Conservation (phyloP, 2,329 filamentous ascomycete species). For the Atkinsonella texensis region DNA sequence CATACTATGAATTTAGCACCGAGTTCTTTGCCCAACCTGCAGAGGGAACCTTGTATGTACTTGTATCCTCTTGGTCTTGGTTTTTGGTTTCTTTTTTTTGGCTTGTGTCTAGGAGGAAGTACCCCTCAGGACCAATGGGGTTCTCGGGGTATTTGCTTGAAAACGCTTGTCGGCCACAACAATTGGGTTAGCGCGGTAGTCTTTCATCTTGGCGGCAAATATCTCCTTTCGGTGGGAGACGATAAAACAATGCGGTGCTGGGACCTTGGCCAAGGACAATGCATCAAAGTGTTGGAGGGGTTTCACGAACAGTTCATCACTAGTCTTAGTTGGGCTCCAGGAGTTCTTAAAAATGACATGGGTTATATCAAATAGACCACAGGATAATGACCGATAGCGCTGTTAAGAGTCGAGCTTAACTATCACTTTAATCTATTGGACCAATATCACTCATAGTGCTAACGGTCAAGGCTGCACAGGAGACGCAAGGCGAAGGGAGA, state of each 20-base stretch:
- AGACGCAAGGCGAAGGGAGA: background rate
- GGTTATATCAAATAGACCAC: too few species aligned
- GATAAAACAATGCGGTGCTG: slow-evolving; percentile 90
- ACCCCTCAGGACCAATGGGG: too few species aligned
- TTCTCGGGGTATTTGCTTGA: slow-evolving; percentile 68
- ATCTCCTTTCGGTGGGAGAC: slow-evolving; percentile 72
- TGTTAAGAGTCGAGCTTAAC: too few species aligned
- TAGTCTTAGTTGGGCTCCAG: slow-evolving; percentile 76
- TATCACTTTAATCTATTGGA: too few species aligned
- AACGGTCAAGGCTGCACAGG: background rate
- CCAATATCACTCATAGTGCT: too few species aligned
- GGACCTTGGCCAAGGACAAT: slow-evolving; percentile 82
- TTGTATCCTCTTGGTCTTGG: too few species aligned
- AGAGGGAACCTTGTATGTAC: too few species aligned
- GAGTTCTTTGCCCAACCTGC: too few species aligned
- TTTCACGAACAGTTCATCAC: slow-evolving; percentile 76
- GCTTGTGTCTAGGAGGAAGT: too few species aligned
- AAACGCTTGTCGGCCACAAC: slow-evolving; percentile 76
- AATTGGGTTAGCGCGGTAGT: slow-evolving; percentile 83
- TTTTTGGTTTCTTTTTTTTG: too few species aligned
- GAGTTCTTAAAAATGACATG: background rate
- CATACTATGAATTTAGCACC: background rate
- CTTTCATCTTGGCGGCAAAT: slow-evolving; percentile 88
- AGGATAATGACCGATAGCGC: too few species aligned
- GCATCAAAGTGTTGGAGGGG: slow-evolving; percentile 68